Evolutionary conservation across 78 protist species (phyloP).

Genomic region (Thecamonas trahens): DNA sequence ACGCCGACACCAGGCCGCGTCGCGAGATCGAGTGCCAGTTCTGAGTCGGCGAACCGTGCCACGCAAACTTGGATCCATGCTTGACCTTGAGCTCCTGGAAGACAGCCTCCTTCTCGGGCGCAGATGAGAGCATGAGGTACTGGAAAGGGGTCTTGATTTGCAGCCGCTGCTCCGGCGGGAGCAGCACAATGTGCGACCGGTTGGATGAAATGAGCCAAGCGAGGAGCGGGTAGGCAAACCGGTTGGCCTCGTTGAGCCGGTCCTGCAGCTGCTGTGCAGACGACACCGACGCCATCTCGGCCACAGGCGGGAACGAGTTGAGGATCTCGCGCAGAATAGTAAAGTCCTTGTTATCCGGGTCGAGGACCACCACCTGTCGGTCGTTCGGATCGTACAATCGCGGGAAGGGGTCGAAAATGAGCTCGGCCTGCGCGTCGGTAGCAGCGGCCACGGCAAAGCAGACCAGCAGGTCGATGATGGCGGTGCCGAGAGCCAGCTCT

Average conservation of each 20-base stretch:
- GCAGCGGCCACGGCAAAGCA: not conserved
- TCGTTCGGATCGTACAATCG: not conserved
- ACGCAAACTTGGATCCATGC: slow-evolving; percentile 38
- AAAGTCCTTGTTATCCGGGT: not conserved
- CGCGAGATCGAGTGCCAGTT: slow-evolving; percentile 58
- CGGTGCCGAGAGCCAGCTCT: not conserved
- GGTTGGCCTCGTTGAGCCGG: not conserved
- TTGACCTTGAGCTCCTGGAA: slow-evolving; percentile 9
- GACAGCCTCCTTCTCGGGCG: slow-evolving; percentile 35
- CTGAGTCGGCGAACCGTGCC: slow-evolving; percentile 37
- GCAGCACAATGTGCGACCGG: not conserved
- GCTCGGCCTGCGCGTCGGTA: not conserved
- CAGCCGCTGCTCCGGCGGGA: too few species aligned
- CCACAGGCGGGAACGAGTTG: not conserved
- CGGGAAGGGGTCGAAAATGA: slow-evolving; percentile 9
- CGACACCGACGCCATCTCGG: not conserved
- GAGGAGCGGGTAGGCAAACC: not conserved
- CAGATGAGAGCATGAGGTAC: slow-evolving; percentile 13
- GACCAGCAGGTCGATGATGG: slow-evolving; percentile 10
- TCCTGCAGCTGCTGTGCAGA: too few species aligned
- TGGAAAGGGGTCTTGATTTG: slow-evolving; percentile 34
- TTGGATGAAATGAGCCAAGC: slow-evolving; percentile 1
- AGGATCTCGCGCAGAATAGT: not conserved
- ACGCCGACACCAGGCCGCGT: slow-evolving; percentile 9
- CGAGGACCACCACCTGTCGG: not conserved